Evolutionary conservation across 2,329 filamentous ascomycete species (phyloP), one percentile per base, ranked within the genome.

Genomic region (Calcarisporium arbuscula): DNA sequence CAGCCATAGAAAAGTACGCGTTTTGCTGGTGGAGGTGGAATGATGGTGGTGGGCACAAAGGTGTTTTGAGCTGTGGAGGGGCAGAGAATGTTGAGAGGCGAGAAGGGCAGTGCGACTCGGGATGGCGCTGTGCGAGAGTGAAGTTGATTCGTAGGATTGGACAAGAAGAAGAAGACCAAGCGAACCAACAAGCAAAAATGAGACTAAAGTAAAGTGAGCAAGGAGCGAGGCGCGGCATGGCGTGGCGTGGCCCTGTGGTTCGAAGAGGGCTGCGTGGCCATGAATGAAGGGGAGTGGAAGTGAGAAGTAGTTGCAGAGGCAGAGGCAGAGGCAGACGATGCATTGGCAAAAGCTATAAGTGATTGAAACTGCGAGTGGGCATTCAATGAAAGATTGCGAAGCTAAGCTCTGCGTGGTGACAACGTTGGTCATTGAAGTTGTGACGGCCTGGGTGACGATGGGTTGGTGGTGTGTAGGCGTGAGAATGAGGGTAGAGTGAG

Each of bases 31-130:
- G n/a, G n/a, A n/a, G n/a, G n/a, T n/a, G n/a, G n/a, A n/a, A 45
- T 45, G 46, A 53, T 46, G 54, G 52, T 50, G 53, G 53, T 56
- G 52, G 53, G 50, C 49, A 51, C 45, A 50, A 51, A 47, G 47
- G 49, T 45, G 48, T 51, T 51, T 45, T 44, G 48, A 50, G 48
- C 42, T 43, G 37, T 42, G 48, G 45, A 39, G 45, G 43, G n/a
- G 47, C 45, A 46, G 37, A 48, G 38, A 41, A 38, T 45, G 46
- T 43, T 50, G 37, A 39, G 38, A 36, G 32, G 41, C 40, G 19
- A 29, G 36, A 35, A 41, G 35, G n/a, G n/a, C 35, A 35, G 35
- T 35, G 30, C 36, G 39, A 36, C 36, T 28, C 34, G 30, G 22
- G 26, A 14, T 23, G 36, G 35, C 27, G 34, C 30, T 30, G 36